Base-by-base conservation (phyloP, 2,329 filamentous ascomycete species). In the Penicillium freii region DNA sequence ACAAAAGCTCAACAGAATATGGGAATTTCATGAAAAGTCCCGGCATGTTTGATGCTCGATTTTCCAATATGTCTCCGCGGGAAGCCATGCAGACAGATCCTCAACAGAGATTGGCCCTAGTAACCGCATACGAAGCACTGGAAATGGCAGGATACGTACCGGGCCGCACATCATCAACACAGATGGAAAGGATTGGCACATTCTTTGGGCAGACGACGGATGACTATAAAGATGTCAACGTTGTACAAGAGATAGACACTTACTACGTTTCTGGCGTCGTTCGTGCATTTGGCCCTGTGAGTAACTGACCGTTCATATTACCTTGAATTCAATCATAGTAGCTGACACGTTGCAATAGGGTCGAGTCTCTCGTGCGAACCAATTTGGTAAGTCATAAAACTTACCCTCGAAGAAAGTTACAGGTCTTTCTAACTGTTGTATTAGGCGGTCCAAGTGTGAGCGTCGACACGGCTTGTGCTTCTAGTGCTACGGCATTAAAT, bases 41-140 rank as follows among this genome's bases (percentile, higher is more conserved):
- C 0, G 86, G 87, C 47, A 76, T 86, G 48, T 91, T 91, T 67
- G 88, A 91, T 66, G 83, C 87, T n/a, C 81, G 84, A 0, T 91
- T 91, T 75, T 91, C 91, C 81, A 89, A 89, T 72, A 91, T 91
- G 85, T 90, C 87, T 31, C 87, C 87, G 4, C 83, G 87, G 62
- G 88, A 91, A 72, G 88, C 88, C 23, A 82, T 82, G 51, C 86
- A 89, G 70, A 89, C 87, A 1, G 88, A 91, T 70, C 88, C 70
- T 0, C 55, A 58, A 51, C 69, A 73, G 36, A 57, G 72, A 6
- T 48, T 72, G 2, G 85, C 87, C 1, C 74, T 92, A n/a, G 82
- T 85, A 5, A 90, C 88, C 1, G 87, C 87, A 1, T 92, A 90
- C 65, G 88, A 92, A 70, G 89, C 89, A 0, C 54, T 70, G 2